phyloP scores from a whole-genome alignment of 495 filamentous ascomycete species.

The Hyaloscypha finlandica region DNA sequence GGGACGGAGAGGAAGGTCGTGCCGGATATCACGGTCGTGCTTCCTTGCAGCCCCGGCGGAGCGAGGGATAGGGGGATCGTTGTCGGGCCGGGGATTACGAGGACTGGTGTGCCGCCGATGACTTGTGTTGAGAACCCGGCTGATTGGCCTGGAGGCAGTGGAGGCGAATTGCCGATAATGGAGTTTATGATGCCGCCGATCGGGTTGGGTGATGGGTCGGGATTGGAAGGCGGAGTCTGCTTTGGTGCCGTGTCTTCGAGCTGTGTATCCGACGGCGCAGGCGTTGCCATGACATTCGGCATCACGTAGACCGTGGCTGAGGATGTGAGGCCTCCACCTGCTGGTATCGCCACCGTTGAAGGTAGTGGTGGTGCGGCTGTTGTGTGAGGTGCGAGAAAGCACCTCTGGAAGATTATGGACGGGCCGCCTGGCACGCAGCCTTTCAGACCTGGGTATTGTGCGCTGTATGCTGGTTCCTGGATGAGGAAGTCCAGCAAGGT shows the following conservation, averaged over 20 bases:
- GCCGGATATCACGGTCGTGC: slow-evolving; percentile 22
- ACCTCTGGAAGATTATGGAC: slow-evolving; percentile 4
- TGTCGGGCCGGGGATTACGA: slow-evolving; percentile 21
- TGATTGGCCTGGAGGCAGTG: slow-evolving; percentile 1
- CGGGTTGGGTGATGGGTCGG: background rate
- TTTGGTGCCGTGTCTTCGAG: background rate
- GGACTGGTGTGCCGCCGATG: slow-evolving; percentile 16
- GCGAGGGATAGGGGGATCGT: slow-evolving; percentile 20
- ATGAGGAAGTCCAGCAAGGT: slow-evolving; percentile 20
- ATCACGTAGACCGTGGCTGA: background rate
- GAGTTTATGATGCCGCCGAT: slow-evolving; percentile 8
- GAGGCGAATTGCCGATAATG: background rate
- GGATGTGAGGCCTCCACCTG: background rate
- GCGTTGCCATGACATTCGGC: background rate
- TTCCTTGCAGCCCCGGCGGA: slow-evolving; percentile 15
- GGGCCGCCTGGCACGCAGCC: slow-evolving; percentile 25
- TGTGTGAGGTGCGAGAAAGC: background rate
- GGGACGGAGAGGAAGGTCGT: slow-evolving; percentile 21
- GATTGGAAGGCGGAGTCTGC: background rate
- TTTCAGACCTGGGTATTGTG: slow-evolving; percentile 21
- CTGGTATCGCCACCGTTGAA: background rate
- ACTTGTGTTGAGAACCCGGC: background rate
- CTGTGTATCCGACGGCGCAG: background rate
- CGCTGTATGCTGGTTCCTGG: slow-evolving; percentile 8
- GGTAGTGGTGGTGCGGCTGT: background rate